Evolutionary conservation across 2,329 filamentous ascomycete species (phyloP).

Genomic region (Trichoderma sp.): DNA sequence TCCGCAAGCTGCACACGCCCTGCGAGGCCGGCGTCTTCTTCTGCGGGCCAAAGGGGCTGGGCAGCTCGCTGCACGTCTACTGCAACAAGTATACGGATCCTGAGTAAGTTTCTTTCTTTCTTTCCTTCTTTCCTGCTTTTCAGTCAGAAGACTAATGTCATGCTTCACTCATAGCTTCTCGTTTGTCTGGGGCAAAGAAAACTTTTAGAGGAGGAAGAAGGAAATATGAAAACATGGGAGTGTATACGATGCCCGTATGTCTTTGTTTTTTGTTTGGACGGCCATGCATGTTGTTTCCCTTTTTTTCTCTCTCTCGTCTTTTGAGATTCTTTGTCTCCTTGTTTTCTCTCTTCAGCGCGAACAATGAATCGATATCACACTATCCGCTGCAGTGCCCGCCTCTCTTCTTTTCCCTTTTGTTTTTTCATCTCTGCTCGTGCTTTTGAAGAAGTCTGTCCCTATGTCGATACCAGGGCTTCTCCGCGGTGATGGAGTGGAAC

Average conservation of each 20-base stretch:
- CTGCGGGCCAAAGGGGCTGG: conserved; percentile 79
- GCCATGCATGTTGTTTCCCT: too few relatives aligned
- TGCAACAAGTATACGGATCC: conserved; percentile 88
- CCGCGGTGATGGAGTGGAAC: conserved; percentile 8
- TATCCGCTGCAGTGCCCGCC: background rate
- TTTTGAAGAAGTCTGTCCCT: conserved; percentile 7
- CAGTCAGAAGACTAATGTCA: conserved; percentile 16
- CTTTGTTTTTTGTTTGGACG: background rate
- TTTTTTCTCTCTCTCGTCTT: background rate
- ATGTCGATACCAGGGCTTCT: conserved; percentile 18
- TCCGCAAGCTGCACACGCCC: conserved; percentile 75
- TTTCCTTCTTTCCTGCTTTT: background rate
- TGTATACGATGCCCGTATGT: background rate
- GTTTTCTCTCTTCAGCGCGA: background rate
- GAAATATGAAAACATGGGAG: too few relatives aligned
- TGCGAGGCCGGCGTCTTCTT: conserved; percentile 80
- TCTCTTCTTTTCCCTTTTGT: background rate
- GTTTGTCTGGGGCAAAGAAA: conserved; percentile 71
- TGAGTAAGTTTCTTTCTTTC: conserved; percentile 54
- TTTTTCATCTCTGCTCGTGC: background rate
- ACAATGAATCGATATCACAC: background rate
- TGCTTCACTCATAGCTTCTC: conserved; percentile 52
- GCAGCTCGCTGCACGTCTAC: conserved; percentile 75
- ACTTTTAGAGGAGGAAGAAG: conserved; percentile 52
- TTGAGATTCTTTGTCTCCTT: background rate